A percentile compares a stretch with the other conserved stretches of the same genome.
Evolutionary conservation across 1,139 yeast genomes (phyloP).

Genomic region (Candida mesenterica): DNA sequence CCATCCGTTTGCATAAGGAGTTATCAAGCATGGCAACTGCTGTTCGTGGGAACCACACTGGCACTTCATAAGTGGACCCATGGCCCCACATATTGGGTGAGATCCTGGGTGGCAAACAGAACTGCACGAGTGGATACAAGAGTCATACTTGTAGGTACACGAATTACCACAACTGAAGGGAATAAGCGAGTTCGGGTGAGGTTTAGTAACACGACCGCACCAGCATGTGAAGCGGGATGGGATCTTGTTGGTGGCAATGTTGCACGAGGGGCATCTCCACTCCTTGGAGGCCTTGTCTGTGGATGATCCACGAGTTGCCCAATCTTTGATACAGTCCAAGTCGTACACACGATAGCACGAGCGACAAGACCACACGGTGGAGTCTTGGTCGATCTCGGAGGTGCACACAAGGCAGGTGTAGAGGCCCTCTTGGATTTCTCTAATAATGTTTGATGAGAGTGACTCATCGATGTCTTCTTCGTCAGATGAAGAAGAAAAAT

Average conservation of each 20-base stretch:
- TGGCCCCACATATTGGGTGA: conserved; percentile 77
- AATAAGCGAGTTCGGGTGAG: conserved; percentile 47
- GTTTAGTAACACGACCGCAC: conserved; percentile 81
- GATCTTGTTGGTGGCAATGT: conserved; percentile 47
- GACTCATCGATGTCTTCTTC: conserved; percentile 7
- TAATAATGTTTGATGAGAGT: conserved; percentile 38
- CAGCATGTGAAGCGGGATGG: conserved; percentile 77
- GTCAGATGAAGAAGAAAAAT: conserved; percentile 2
- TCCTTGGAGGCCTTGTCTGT: conserved; percentile 47
- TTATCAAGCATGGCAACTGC: conserved; percentile 71
- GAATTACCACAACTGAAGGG: conserved; percentile 93
- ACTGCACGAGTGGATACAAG: conserved; percentile 76
- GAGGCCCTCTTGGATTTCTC: conserved; percentile 63
- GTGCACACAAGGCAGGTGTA: conserved; percentile 85
- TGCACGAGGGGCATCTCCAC: conserved; percentile 93
- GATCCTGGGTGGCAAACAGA: conserved; percentile 87
- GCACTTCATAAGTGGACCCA: conserved; percentile 70
- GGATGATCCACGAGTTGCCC: conserved; percentile 78
- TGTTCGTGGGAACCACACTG: conserved; percentile 67
- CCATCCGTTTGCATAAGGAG: conserved; percentile 71
- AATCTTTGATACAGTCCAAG: conserved; percentile 71
- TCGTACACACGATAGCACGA: conserved; percentile 79
- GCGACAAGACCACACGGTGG: conserved; percentile 72
- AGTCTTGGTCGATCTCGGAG: conserved; percentile 66
- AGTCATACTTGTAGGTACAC: conserved; percentile 54